Percentiles rank a stretch among this genome's conserved stretches.
These are phyloP conservation scores for Vigna hirtella DNA, from an alignment of 306 rosid species.

Conservation along the genomic window DNA sequence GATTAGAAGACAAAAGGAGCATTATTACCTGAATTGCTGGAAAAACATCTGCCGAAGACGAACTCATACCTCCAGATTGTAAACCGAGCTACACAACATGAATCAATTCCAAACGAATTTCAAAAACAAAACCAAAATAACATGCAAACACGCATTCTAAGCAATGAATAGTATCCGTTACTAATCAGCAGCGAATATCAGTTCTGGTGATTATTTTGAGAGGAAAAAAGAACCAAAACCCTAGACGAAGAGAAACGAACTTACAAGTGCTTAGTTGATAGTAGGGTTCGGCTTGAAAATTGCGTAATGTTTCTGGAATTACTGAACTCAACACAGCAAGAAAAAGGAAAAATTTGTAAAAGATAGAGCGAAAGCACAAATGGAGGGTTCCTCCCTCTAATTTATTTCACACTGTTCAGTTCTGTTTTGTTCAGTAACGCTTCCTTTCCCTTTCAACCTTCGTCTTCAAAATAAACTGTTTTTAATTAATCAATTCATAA, in stretches of 20 bases:
- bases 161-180: background rate
- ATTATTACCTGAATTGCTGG: conserved; percentile 62
- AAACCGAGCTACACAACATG: conserved; percentile 7
- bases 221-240: background rate
- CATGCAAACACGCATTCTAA: background rate
- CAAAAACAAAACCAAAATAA: background rate
- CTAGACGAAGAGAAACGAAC: conserved; percentile 31
- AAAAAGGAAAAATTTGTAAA: background rate
- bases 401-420: conserved; percentile 4
- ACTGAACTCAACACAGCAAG: background rate
- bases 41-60: conserved; percentile 56
- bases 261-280: conserved; percentile 32
- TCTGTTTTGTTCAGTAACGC: background rate
- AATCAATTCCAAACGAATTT: background rate
- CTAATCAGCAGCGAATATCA: background rate
- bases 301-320: background rate
- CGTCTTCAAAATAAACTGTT: background rate
- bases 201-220: background rate
- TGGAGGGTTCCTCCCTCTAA: conserved; percentile 27
- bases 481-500: background rate
- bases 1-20: background rate
- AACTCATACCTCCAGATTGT: conserved; percentile 53
- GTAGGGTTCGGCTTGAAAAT: background rate
- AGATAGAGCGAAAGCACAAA: background rate
- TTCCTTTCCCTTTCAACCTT: conserved; percentile 21